phyloP scores from a whole-genome alignment of 805 yeast species.

The Yamadazyma sp. region DNA sequence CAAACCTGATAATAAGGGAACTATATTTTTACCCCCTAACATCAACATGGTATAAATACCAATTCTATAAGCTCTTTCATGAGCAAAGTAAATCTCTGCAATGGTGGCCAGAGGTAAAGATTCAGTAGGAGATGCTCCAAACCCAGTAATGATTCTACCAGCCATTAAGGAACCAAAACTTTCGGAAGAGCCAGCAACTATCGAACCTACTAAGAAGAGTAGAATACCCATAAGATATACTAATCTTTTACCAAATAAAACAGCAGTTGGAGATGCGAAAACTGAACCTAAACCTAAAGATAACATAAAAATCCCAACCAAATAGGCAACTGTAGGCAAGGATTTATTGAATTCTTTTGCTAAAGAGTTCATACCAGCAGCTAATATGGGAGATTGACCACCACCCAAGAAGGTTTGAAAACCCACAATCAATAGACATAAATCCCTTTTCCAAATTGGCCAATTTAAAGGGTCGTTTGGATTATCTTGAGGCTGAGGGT shows the following conservation, averaged over 20 bases:
- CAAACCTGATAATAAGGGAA: constrained; percentile 55
- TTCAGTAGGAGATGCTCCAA: constrained; percentile 61
- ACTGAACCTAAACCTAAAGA: constrained; percentile 58
- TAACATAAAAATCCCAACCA: constrained; percentile 59
- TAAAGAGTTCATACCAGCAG: constrained; percentile 50
- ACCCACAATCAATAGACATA: constrained; percentile 51
- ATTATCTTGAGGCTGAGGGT: constrained; percentile 61
- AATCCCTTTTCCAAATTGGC: constrained; percentile 58
- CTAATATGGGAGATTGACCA: constrained; percentile 59
- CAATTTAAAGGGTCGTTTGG: constrained; percentile 67
- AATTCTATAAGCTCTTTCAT: constrained; percentile 58
- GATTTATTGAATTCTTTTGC: constrained; percentile 41
- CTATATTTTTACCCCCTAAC: constrained; percentile 59
- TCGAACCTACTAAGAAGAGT: constrained; percentile 47
- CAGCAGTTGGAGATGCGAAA: constrained; percentile 56
- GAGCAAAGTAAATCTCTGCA: constrained; percentile 59
- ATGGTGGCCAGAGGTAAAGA: constrained; percentile 58
- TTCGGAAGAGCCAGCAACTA: constrained; percentile 53
- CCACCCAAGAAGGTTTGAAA: constrained; percentile 59
- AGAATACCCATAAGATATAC: constrained; percentile 50
- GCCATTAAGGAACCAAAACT: constrained; percentile 51
- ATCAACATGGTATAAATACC: constrained; percentile 56
- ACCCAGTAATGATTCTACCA: constrained; percentile 55
- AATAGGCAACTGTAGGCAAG: constrained; percentile 43
- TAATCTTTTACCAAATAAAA: constrained; percentile 54